A percentile compares a stretch with the other conserved stretches of the same genome.
Conservation (phyloP, 2,329 filamentous ascomycete species). For the Exophiala calicioides region DNA sequence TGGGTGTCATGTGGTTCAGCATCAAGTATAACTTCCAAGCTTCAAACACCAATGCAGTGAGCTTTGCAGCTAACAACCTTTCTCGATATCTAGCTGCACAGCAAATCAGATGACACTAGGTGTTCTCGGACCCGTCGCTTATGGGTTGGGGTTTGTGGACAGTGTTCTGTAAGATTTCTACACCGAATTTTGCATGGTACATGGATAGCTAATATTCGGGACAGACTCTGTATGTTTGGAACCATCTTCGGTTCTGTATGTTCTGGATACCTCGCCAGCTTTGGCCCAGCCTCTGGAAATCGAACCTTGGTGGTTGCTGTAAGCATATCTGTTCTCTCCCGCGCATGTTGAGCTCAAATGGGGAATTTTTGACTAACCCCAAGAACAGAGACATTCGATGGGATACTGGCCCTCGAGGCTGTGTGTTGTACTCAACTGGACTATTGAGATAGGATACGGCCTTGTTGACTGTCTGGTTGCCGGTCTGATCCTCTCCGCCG, state of each 20-base stretch:
- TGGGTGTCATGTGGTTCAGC: conserved; percentile 5
- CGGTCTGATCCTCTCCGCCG: conserved; percentile 67
- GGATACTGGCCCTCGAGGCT: conserved; percentile 67
- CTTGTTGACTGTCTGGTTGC: conserved; percentile 56
- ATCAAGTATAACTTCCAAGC: no score
- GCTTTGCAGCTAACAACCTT: no score
- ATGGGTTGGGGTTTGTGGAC: not conserved
- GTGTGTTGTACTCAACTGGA: conserved; percentile 62
- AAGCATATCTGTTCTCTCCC: not conserved
- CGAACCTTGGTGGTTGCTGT: conserved; percentile 61
- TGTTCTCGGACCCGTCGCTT: not conserved
- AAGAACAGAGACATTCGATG: conserved; percentile 55
- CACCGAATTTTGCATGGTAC: not conserved
- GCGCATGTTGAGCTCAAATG: no score
- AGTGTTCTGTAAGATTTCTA: not conserved
- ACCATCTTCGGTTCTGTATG: conserved; percentile 56
- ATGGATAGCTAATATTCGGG: not conserved
- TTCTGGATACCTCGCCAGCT: conserved; percentile 62
- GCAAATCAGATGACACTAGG: not conserved
- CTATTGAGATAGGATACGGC: conserved; percentile 62
- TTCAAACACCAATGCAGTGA: no score
- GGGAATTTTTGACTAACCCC: not conserved
- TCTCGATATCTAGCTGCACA: no score
- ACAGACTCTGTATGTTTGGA: conserved; percentile 45
- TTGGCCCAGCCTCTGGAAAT: conserved; percentile 62